These are phyloP conservation scores for Aureobasidium sp. DNA, from an alignment of 2,329 filamentous ascomycete species.

Conservation along the genomic window DNA sequence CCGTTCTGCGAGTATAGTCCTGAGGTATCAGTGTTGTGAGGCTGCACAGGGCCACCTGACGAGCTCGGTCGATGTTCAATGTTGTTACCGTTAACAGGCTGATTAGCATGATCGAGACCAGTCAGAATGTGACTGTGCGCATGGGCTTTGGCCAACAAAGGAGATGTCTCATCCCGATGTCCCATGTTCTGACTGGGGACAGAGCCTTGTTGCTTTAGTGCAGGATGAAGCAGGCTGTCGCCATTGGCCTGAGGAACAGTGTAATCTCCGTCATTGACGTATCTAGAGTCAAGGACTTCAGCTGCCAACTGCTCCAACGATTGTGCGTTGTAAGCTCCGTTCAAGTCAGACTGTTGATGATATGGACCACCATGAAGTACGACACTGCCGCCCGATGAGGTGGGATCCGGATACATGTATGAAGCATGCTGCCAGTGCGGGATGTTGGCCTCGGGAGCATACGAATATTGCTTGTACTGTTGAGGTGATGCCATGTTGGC, in stretches of 20 bases:
- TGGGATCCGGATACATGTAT: constrained; percentile 21
- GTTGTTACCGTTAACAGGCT: background rate
- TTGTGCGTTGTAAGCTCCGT: constrained; percentile 21
- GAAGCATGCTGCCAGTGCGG: constrained; percentile 22
- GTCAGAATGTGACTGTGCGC: background rate
- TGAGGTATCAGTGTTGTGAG: background rate
- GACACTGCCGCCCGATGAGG: constrained; percentile 14
- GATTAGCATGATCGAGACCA: background rate
- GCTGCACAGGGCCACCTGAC: constrained; percentile 4
- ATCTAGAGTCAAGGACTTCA: constrained; percentile 31
- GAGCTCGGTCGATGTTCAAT: background rate
- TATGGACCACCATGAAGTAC: constrained; percentile 21
- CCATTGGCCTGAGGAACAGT: background rate
- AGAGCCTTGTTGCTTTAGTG: constrained; percentile 1
- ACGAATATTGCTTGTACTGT: constrained; percentile 13
- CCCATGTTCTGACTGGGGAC: background rate
- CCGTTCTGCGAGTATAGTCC: background rate
- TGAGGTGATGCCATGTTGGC: constrained; percentile 20
- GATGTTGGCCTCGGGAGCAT: constrained; percentile 14
- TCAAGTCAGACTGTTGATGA: constrained; percentile 20
- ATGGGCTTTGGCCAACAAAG: background rate
- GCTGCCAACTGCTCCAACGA: constrained; percentile 32
- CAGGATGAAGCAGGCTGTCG: constrained; percentile 10
- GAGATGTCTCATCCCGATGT: background rate
- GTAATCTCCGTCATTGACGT: constrained; percentile 17